Percentiles rank a stretch among this genome's conserved stretches.
phyloP scores from a whole-genome alignment of 768 basidiomycete species.

The Auriculariales sp. region DNA sequence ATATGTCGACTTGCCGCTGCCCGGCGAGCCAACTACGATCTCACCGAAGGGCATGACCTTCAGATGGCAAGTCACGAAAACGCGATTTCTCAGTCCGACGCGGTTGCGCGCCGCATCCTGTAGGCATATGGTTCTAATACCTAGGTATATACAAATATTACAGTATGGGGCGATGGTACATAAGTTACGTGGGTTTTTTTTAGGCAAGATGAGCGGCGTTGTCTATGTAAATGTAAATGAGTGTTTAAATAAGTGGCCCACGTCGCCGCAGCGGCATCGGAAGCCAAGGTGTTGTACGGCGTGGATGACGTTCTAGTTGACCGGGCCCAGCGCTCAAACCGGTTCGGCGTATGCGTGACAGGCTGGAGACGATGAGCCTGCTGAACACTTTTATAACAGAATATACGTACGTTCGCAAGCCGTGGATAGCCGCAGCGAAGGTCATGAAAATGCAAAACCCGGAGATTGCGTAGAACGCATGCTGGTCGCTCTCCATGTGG shows the following conservation, averaged over 20 bases:
- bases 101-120: neutral
- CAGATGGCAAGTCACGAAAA: neutral
- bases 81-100: neutral
- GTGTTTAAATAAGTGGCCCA: too few relatives aligned
- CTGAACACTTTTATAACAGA: constrained; percentile 4
- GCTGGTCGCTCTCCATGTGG: constrained; percentile 55
- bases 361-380: constrained; percentile 14
- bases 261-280: constrained; percentile 23
- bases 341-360: constrained; percentile 32
- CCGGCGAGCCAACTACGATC: constrained; percentile 74
- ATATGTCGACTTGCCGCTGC: constrained; percentile 80
- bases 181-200: too few relatives aligned
- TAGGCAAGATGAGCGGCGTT: too few relatives aligned
- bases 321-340: constrained; percentile 18
- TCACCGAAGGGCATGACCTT: constrained; percentile 74
- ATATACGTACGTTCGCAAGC: constrained; percentile 40
- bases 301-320: neutral
- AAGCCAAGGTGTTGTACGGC: constrained; percentile 1
- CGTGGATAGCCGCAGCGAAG: constrained; percentile 44
- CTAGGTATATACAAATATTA: too few relatives aligned
- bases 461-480: constrained; percentile 60
- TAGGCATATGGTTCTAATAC: too few relatives aligned
- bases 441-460: constrained; percentile 43
- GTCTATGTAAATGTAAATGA: too few relatives aligned
- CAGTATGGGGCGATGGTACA: too few relatives aligned